A percentile compares a stretch with the other conserved stretches of the same genome.
These are phyloP conservation scores for Akebia trifoliata DNA, from an alignment of 164 flowering plant species.

Conservation along the genomic window DNA sequence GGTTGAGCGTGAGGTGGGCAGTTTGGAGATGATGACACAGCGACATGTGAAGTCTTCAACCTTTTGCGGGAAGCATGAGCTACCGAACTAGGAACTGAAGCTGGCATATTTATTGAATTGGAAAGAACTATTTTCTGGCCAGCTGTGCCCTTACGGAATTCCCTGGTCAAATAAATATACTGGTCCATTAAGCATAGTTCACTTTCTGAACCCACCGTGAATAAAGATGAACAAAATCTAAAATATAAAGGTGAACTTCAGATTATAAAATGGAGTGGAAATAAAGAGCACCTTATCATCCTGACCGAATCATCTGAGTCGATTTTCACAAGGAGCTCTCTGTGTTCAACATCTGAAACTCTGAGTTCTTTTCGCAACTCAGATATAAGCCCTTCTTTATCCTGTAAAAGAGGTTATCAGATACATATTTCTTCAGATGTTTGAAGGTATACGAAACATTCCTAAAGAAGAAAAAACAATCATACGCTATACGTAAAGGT, in stretches of 20 bases:
- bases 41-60: conserved; percentile 12
- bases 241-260: not conserved
- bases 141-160: conserved; percentile 18
- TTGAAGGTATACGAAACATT: no score
- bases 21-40: conserved; percentile 11
- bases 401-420: conserved; percentile 18
- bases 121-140: conserved; percentile 11
- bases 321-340: conserved; percentile 28
- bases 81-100: conserved; percentile 6
- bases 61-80: conserved; percentile 15
- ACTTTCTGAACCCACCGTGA: not conserved
- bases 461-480: no score
- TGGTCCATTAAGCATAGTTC: not conserved
- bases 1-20: conserved; percentile 15
- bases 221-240: not conserved
- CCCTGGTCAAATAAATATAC: no score
- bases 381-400: conserved; percentile 30
- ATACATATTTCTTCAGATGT: not conserved
- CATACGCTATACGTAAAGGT: no score
- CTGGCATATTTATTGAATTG: not conserved
- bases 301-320: conserved; percentile 28
- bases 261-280: not conserved
- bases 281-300: conserved; percentile 29
- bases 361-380: conserved; percentile 36
- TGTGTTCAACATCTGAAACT: conserved; percentile 36